Conservation (phyloP, 345 rosid genomes). For the Brassica cretica region DNA sequence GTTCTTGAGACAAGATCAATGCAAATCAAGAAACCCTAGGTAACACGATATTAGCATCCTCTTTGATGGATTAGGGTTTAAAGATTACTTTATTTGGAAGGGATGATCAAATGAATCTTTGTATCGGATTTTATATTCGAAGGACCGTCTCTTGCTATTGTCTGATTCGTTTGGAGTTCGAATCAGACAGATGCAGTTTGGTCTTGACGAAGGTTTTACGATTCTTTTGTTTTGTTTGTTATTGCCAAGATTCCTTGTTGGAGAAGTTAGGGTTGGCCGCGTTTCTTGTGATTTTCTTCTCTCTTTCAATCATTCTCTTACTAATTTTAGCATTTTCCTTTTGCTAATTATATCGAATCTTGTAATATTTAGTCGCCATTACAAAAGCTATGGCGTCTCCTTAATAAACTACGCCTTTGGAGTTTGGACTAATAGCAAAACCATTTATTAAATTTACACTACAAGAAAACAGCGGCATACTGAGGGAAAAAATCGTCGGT, state of each 20-base stretch:
- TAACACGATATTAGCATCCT: not conserved
- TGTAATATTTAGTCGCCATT: constrained; percentile 20
- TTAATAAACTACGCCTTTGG: not conserved
- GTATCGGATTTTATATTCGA: not conserved
- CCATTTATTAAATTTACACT: not conserved
- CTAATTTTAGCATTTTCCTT: constrained; percentile 25
- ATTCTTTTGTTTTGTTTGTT: constrained; percentile 29
- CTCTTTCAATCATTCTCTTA: constrained; percentile 22
- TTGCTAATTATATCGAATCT: constrained; percentile 30
- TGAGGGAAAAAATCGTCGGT: too few species aligned
- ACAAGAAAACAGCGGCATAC: too few species aligned
- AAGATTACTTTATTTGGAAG: constrained; percentile 11
- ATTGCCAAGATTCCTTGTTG: constrained; percentile 31
- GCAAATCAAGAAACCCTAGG: constrained; percentile 12
- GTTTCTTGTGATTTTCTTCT: constrained; percentile 34
- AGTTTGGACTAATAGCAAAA: constrained; percentile 3
- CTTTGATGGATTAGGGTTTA: constrained; percentile 20
- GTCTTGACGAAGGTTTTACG: constrained; percentile 15
- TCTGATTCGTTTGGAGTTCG: constrained; percentile 35
- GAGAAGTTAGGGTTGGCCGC: constrained; percentile 37
- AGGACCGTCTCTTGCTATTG: constrained; percentile 16
- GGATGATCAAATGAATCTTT: constrained; percentile 9
- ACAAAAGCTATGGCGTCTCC: constrained; percentile 5
- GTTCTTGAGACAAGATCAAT: constrained; percentile 20
- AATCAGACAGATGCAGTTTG: constrained; percentile 31